Evolutionary conservation across 345 rosid species (phyloP), one percentile per base, ranked within the genome.

Genomic region (Clarkia xantiana): DNA sequence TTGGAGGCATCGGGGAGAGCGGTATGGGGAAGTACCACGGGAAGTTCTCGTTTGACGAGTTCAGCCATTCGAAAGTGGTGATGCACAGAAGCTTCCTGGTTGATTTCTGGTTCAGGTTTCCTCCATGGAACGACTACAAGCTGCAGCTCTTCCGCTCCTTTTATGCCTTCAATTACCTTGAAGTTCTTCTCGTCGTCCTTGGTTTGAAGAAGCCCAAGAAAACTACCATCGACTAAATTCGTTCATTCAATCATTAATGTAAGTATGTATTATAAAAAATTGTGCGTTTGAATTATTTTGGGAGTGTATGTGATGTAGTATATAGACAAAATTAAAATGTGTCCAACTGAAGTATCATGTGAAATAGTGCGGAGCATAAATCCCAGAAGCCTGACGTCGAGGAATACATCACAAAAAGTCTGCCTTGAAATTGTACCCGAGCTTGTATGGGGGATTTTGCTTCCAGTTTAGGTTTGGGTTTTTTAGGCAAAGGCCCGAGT

Each of bases 1-100:
- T 82, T 41, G 91, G 86, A 54, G 86, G 91, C 18, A 14, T 74
- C 14, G 91, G 83, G 0, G 83, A 70, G 45, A 74, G 83, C 45
- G 91, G 91, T 48, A 34, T 66, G 5, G 86, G 86, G 0, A 68
- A 41, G 12, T 79, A 76, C 76, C 91, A 82, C 34, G 86, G 86
- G 14, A 74, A 74, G 62, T 79, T 55, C 68, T 74, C 83, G 10
- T 82, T 82, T 4, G 81, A 79, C 22, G 49, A 71, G 12, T 82
- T 79, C 49, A 78, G 77, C 55, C 83, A 82, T 49, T 53, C 55
- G 67, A 82, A 79, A 55, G 63, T 70, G 0, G 61, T 82, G 4
- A 11, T 1, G 0, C 55, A 55, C 22, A 72, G 91, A 63, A 74
- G 77, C 66, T 74, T 63, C 44, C 50, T 70, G 4, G 43, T 66